A percentile compares a stretch with the other conserved stretches of the same genome.
These are phyloP conservation scores for Citrus trifoliata DNA, from an alignment of 345 rosid species.

Conservation along the genomic window DNA sequence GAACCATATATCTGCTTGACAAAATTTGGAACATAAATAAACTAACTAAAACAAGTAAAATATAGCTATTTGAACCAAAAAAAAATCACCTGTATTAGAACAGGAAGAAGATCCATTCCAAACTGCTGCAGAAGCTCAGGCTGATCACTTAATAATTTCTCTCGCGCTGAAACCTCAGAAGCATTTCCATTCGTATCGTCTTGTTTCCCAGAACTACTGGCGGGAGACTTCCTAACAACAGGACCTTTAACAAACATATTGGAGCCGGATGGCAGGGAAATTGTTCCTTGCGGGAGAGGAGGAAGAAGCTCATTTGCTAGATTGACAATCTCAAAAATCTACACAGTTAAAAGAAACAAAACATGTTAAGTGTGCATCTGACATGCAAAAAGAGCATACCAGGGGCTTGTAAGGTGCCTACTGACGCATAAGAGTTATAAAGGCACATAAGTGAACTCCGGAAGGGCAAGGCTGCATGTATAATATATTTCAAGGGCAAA, in stretches of 20 bases:
- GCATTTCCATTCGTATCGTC: conserved; percentile 57
- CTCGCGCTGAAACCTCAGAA: conserved; percentile 69
- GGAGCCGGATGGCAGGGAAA: conserved; percentile 78
- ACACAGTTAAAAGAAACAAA: background rate
- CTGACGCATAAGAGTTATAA: background rate
- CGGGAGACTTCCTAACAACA: conserved; percentile 55
- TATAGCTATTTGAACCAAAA: background rate
- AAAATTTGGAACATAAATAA: conserved; percentile 17
- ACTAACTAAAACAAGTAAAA: conserved; percentile 3
- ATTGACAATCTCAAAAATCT: conserved; percentile 99
- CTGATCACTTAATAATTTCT: conserved; percentile 78
- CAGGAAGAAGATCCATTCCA: conserved; percentile 97
- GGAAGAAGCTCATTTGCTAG: conserved; percentile 99
- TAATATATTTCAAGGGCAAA: background rate
- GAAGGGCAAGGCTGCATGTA: background rate
- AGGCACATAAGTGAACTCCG: background rate
- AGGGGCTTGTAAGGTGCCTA: background rate
- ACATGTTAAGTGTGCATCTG: background rate
- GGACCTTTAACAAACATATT: conserved; percentile 74
- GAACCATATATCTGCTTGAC: conserved; percentile 88
- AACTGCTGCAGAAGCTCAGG: conserved; percentile 95
- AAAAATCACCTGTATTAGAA: conserved; percentile 76
- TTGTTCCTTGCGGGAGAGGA: conserved; percentile 87
- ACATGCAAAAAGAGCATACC: background rate
- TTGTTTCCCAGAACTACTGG: conserved; percentile 63